Evolutionary conservation across 306 rosid species (phyloP), one percentile per base, ranked within the genome.

Genomic region (Urtica urens): DNA sequence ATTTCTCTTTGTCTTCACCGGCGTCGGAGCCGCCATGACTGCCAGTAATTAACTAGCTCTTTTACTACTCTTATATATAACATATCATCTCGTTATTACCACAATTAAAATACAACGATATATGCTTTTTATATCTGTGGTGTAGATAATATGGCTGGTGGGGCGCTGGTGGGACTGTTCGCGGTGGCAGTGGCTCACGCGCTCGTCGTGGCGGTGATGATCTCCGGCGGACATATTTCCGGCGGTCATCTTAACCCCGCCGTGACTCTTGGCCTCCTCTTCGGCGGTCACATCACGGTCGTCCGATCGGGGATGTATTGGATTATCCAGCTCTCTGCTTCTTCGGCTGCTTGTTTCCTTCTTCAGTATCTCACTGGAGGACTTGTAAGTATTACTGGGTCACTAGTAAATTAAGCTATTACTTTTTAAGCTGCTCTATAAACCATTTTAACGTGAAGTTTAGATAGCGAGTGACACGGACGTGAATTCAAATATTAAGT

Each of bases 231-330:
- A 6, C 96, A 83, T 57, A 80, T 88, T 46, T 88, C 96, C 10
- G 96, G 95, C 0, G 95, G 96, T 12, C 95, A 88, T 46, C 83
- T 88, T 24, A 88, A 88, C 64, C 96, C 96, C 0, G 86, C 96
- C 27, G 96, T 88, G 26, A 83, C 96, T 0, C 66, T 81, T 0
- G 95, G 87, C 29, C 90, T 81, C 22, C 77, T 84, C 0, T 52
- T 35, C 11, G 95, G 95, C 1, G 97, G 95, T 1, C 90, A 74
- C 50, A 84, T 88, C 62, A 84, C 93, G 7, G 30, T 81, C 16
- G 44, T 84, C 54, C 79, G 90, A 14, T 78, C 97, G 8, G 1
- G 75, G 28, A 72, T 88, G n/a, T 88, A 83, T 22, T 88, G 86
- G 97, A 84, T 88, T 14, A 76, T 64, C 58, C 97, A 88, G 34